These are phyloP conservation scores for Colletotrichum lupini DNA, from an alignment of 2,329 filamentous ascomycete genomes.

Conservation along the genomic window DNA sequence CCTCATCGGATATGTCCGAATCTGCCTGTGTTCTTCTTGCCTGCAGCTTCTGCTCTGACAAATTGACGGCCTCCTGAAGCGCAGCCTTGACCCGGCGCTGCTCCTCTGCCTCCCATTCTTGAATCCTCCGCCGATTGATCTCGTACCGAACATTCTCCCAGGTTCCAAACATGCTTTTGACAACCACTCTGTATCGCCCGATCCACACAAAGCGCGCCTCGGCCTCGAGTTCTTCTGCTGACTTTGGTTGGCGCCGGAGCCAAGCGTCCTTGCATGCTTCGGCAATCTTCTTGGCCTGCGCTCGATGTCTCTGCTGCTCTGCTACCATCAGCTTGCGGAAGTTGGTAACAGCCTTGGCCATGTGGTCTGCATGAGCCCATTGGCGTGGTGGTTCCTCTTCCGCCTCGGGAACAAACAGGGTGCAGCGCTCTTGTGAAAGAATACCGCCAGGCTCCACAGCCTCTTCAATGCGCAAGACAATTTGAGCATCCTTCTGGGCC, in stretches of 20 bases:
- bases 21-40: slow-evolving; percentile 66
- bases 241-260: slow-evolving; percentile 78
- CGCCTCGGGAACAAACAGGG: slow-evolving; percentile 78
- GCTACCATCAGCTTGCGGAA: slow-evolving; percentile 83
- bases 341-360: slow-evolving; percentile 81
- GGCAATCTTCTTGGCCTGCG: slow-evolving; percentile 82
- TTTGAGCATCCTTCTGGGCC: slow-evolving; percentile 74
- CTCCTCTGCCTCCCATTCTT: slow-evolving; percentile 74
- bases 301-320: slow-evolving; percentile 82
- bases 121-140: slow-evolving; percentile 68
- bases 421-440: slow-evolving; percentile 76
- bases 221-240: slow-evolving; percentile 81
- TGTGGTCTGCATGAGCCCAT: slow-evolving; percentile 89
- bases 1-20: slow-evolving; percentile 61
- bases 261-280: slow-evolving; percentile 82
- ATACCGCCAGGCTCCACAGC: slow-evolving; percentile 81
- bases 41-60: slow-evolving; percentile 76
- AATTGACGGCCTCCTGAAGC: slow-evolving; percentile 78
- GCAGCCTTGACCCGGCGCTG: slow-evolving; percentile 74
- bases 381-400: slow-evolving; percentile 79
- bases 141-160: slow-evolving; percentile 74
- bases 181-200: slow-evolving; percentile 77
- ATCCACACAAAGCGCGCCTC: slow-evolving; percentile 78
- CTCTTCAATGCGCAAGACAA: slow-evolving; percentile 76
- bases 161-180: slow-evolving; percentile 65